Base-by-base conservation (phyloP, 805 yeast species). In the Jamesozyma piceae region DNA sequence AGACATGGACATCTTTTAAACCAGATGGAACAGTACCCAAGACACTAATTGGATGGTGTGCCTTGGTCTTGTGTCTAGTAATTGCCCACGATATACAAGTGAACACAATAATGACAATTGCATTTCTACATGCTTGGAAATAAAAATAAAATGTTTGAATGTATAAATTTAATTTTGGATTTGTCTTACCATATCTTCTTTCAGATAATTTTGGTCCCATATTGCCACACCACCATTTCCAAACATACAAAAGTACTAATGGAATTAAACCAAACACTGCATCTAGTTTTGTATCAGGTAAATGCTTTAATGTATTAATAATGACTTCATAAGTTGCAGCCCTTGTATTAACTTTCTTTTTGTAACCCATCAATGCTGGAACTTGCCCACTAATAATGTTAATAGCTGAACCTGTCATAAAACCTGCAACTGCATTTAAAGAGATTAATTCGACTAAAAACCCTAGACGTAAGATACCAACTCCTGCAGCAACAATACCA, bases 371-470 rank as follows among this genome's bases (percentile, higher is more conserved):
- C 45, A 89, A 70, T 4, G 71, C 82, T 4, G 97, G 95, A 5
- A 89, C 79, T 67, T 89, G 97, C 20, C 97, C 97, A 46, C 71
- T 63, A 29, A 82, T 70, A 57, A 89, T 89, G 54, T 72, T 80
- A 54, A 89, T 74, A 2, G 97, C 95, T 4, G 96, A 88, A 41
- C 97, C 97, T 28, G 90, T 74, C 90, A 89, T 89, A 68, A 88
- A 89, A 0, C 97, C 97, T 65, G 87, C 72, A 34, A 89, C 95
- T 1, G 95, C 94, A 37, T 95, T 95, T 56, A 81, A 71, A 2
- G 96, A 86, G 54, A 89, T 87, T 58, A 83, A 78, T 63, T 89
- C 97, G 35, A 89, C 77, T 41, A 89, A 70, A 66, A 89, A 89
- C 0, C 97, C 97, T 20, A 89, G 68, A 54, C 97, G 73, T 48